Evolutionary conservation across 352 stramenopile genomes (phyloP), one percentile per base, ranked within the genome.

Genomic region (Globisporangium okanoganense): DNA sequence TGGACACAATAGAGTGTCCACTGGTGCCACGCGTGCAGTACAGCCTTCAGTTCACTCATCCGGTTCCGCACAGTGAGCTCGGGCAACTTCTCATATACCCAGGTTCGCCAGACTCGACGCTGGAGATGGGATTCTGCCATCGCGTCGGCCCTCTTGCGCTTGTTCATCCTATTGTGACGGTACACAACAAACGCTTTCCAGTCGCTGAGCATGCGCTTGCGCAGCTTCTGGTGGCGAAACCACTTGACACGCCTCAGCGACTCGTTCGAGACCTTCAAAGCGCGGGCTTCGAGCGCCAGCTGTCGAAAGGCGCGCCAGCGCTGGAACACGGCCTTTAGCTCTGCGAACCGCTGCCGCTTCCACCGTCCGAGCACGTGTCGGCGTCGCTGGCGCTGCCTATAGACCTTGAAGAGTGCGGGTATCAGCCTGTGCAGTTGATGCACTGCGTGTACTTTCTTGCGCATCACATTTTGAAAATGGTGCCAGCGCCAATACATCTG

Each of bases 191-290:
- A 71, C 27, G 44, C 14, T 20, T 57, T 56, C 66, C 66, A 69
- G 18, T n/a, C 31, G 2, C 36, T 24, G 1, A 72, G 22, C 44
- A 69, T 62, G 18, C 31, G 22, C 33, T 69, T 69, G 50, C 61
- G 61, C 38, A 72, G 31, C 47, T 72, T 72, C 35, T 66, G 66
- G 27, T 72, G 62, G 6, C 56, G 62, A n/a, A 72, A 72, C 66
- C 66, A 72, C 29, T 59, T 58, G 10, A 52, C 50, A 13, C 55
- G 47, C 13, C 57, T 49, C 13, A 71, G 31, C 9, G 44, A 60
- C 33, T 63, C 45, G 29, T 52, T 57, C 2, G 45, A 48, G 1
- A 50, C 29, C 48, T 62, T 49, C 38, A 69, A n/a, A 9, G 52
- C 27, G 10, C 27, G 38, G 7, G 40, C 58, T 29, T 71, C 59